Conservation (phyloP, 2,329 filamentous ascomycete genomes). For the Ascochyta clinopodiicola region DNA sequence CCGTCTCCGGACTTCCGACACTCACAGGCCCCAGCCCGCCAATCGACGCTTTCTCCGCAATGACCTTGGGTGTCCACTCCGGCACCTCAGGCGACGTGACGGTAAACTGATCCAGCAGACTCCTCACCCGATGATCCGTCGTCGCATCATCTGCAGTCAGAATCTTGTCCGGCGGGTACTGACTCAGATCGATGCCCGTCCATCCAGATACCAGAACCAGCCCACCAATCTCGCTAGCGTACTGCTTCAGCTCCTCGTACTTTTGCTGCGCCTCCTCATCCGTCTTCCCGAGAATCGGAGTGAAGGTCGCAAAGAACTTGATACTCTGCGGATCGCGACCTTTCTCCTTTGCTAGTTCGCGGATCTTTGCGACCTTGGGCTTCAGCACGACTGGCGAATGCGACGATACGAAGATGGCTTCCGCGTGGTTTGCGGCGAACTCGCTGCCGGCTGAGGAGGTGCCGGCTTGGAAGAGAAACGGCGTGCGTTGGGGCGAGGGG, state of each 20-base stretch:
- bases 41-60: constrained; percentile 55
- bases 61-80: constrained; percentile 38
- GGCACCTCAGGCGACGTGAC: constrained; percentile 39
- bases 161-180: constrained; percentile 64
- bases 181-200: constrained; percentile 67
- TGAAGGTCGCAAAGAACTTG: constrained; percentile 57
- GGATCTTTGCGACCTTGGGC: constrained; percentile 61
- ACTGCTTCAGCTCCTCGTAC: constrained; percentile 58
- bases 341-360: constrained; percentile 56
- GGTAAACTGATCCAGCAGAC: constrained; percentile 43
- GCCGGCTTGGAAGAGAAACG: constrained; percentile 60
- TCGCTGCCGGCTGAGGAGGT: constrained; percentile 63
- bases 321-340: constrained; percentile 64
- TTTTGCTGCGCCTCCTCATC: constrained; percentile 60
- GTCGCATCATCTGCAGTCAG: constrained; percentile 62
- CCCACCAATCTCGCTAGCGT: constrained; percentile 62
- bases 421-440: constrained; percentile 65
- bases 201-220: constrained; percentile 64
- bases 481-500: constrained; percentile 51
- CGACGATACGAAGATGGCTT: constrained; percentile 66
- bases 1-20: constrained; percentile 43
- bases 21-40: constrained; percentile 63
- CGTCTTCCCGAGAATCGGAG: constrained; percentile 45
- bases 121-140: constrained; percentile 54
- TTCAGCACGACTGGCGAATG: constrained; percentile 59